A percentile compares a stretch with the other conserved stretches of the same genome.
These are phyloP conservation scores for Saccharomycopsis amapae DNA, from an alignment of 805 yeast genomes.

Conservation along the genomic window DNA sequence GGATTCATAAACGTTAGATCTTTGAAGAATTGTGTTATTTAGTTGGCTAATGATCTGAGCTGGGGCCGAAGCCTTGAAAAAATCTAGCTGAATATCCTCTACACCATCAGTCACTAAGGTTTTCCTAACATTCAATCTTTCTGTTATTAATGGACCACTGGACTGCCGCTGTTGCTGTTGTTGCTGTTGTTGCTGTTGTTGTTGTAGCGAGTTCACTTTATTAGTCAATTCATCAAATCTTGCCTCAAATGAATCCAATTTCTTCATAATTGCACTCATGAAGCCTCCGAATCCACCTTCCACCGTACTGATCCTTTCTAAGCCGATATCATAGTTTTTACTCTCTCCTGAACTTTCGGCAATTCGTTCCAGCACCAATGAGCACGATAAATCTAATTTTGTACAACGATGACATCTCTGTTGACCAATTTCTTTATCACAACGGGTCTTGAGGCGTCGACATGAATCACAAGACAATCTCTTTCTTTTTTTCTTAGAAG, in stretches of 20 bases:
- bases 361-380: conserved; percentile 36
- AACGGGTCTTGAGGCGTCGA: conserved; percentile 49
- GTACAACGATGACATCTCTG: conserved; percentile 45
- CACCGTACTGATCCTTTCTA: conserved; percentile 3
- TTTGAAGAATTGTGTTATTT: conserved; percentile 26
- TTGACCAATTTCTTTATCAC: conserved; percentile 36
- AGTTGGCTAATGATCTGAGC: conserved; percentile 32
- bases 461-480: conserved; percentile 40
- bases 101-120: conserved; percentile 8
- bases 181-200: not conserved
- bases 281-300: not conserved
- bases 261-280: conserved; percentile 6
- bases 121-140: conserved; percentile 2
- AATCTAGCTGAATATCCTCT: conserved; percentile 19
- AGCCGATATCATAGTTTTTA: too few relatives aligned
- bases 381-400: conserved; percentile 41
- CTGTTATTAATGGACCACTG: too few relatives aligned
- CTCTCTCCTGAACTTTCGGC: conserved; percentile 25
- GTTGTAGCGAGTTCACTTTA: not conserved
- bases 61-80: conserved; percentile 27
- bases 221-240: conserved; percentile 1
- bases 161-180: not conserved
- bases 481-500: conserved; percentile 3
- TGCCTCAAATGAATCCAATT: conserved; percentile 7
- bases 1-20: conserved; percentile 1